Base-by-base conservation (phyloP, 2,329 filamentous ascomycete species). In the Fusarium pseudoanthophilum region DNA sequence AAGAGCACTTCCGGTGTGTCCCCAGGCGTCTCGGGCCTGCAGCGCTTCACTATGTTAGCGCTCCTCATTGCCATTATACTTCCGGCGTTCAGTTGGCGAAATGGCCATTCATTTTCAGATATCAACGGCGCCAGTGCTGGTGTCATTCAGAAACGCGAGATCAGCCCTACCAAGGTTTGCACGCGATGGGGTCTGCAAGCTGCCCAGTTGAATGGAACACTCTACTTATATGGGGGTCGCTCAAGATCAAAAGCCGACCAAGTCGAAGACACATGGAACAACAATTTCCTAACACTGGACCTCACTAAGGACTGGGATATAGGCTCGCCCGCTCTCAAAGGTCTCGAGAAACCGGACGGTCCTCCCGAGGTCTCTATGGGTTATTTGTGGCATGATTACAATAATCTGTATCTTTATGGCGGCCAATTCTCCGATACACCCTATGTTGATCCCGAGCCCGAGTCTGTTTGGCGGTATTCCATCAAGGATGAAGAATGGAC, bases 151-250 rank as follows among this genome's bases (percentile, higher is more conserved):
- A 58, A 69, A 39, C 77, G 79, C 30, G 76, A 78, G 56, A 67
- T 67, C 11, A 76, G 79, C 53, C 58, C 79, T 69, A 76, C 75
- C 6, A 83, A 88, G 72, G 85, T 91, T 20, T 93, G 92, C 77
- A 87, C 87, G 60, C 83, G 91, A 79, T 93, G 90, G 90, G 88
- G 88, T 24, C 88, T 91, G 59, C 91, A 93, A 81, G 87, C 89
- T 85, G 90, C 93, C 7, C 79, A 92, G 40, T 86, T 95, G 21
- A 94, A 94, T 73, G 92, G 92, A 20, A 95, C 92, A 0, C 78
- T 95, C 7, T 95, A 93, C 79, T 87, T 94, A 61, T 95, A 94
- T 74, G 93, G 93, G 40, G 93, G 93, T 32, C 87, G 92, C 73
- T 87, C 89, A 20, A 92, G 86, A 56, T 88, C 85, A 3, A 80